Evolutionary conservation across 805 yeast species (phyloP), one percentile per base, ranked within the genome.

Genomic region (Cyberlindnera galapagoensis): DNA sequence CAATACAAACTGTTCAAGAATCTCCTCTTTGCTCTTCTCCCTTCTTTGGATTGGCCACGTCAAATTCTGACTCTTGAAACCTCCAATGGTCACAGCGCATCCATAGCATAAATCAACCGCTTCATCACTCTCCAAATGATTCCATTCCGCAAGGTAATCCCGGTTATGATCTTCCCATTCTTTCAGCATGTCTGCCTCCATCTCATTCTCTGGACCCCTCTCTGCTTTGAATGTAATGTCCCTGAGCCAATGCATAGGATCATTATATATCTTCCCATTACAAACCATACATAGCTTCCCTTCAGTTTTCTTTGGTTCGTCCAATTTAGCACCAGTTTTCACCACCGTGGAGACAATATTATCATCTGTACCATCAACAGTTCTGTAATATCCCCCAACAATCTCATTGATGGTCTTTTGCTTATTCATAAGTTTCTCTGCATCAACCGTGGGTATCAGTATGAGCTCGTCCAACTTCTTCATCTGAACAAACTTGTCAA

Each of bases 331-430:
- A 5, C 92, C 95, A 0, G 95, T 87, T 43, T 84, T 79, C 10
- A 87, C 87, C 14, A 90, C 97, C 0, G 97, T 88, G 0, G 96
- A 81, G 3, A 88, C 87, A 3, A 90, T 83, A 35, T 90, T 84
- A 0, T 95, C 87, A 51, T 87, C 87, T 11, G 77, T 87, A 6
- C 67, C 67, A 48, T 85, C 95, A 16, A 88, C 74, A 21, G 67
- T 65, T 19, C 63, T 67, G 46, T 85, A 85, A 55, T 90, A 90
- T 30, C 76, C 71, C 18, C 74, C 63, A 2, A 87, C 77, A 30
- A 90, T 66, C 49, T 85, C 94, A 46, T 83, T 80, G 13, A 90
- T 79, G 3, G 95, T 82, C 68, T 80, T 82, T 44, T 79, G 76
- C 51, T 76, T 82, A 12, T 77, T 69, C 35, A 76, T 69, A 19